Conservation (phyloP, 2,329 filamentous ascomycete genomes). For the Penicillium olsonii region DNA sequence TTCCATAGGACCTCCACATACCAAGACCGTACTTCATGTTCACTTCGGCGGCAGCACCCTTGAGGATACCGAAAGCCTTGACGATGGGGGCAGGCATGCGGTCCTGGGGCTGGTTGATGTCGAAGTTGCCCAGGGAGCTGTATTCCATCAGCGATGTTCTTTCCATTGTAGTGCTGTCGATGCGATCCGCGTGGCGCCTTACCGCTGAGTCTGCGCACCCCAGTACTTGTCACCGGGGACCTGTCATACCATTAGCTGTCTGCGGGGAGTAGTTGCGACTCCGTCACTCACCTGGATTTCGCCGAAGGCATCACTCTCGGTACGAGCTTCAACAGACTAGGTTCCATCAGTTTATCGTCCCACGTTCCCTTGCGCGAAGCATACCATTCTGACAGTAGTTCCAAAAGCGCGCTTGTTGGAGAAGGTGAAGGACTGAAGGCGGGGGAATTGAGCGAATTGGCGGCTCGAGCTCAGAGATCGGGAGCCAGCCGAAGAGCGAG, state of each 20-base stretch:
- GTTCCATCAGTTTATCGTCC: constrained; percentile 9
- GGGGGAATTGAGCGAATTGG: constrained; percentile 35
- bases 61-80: constrained; percentile 92
- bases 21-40: constrained; percentile 92
- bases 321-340: constrained; percentile 60
- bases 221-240: constrained; percentile 94
- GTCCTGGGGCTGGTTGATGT: constrained; percentile 98
- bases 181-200: constrained; percentile 26
- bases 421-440: constrained; percentile 34
- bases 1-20: constrained; percentile 27
- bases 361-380: constrained; percentile 3
- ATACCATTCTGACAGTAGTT: constrained; percentile 42
- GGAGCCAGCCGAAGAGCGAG: constrained; percentile 31
- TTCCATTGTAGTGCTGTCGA: background rate
- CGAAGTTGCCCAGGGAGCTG: constrained; percentile 90
- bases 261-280: background rate
- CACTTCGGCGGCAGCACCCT: constrained; percentile 92
- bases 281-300: constrained; percentile 67
- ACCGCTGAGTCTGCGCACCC: constrained; percentile 94
- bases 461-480: constrained; percentile 36
- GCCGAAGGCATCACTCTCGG: constrained; percentile 96
- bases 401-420: constrained; percentile 38
- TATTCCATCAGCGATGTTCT: constrained; percentile 9
- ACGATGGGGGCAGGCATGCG: constrained; percentile 94
- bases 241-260: constrained; percentile 32